These are phyloP conservation scores for Torulaspora maleeae DNA, from an alignment of 805 yeast genomes.

Conservation along the genomic window DNA sequence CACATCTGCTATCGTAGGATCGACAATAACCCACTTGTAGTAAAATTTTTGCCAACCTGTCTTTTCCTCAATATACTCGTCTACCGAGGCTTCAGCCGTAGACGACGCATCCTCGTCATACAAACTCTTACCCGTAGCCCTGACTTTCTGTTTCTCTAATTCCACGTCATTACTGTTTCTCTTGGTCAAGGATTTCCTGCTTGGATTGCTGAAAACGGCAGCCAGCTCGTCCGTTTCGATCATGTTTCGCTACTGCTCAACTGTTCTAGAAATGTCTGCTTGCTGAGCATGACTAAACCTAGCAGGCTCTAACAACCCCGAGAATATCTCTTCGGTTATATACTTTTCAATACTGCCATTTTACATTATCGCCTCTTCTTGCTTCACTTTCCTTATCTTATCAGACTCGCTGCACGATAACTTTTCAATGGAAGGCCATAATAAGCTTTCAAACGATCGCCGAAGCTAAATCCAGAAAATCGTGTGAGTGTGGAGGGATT, in stretches of 20 bases:
- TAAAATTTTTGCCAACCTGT: slow-evolving; percentile 25
- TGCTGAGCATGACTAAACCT: neutral
- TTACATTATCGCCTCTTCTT: neutral
- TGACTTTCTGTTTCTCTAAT: slow-evolving; percentile 9
- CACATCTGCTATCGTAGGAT: slow-evolving; percentile 37
- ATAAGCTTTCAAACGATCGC: neutral
- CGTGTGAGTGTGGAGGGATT: neutral
- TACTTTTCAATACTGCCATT: neutral
- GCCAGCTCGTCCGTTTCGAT: slow-evolving; percentile 15
- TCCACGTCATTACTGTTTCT: slow-evolving; percentile 1
- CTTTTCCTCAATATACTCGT: slow-evolving; percentile 8
- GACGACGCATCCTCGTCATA: slow-evolving; percentile 7
- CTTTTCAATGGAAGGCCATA: neutral
- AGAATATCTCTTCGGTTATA: neutral
- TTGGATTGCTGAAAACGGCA: slow-evolving; percentile 17
- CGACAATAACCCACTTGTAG: slow-evolving; percentile 25
- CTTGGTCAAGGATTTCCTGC: slow-evolving; percentile 2
- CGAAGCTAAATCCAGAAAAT: too few species aligned
- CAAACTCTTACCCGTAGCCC: slow-evolving; percentile 1
- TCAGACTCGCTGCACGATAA: neutral
- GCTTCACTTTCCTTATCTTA: slow-evolving; percentile 3
- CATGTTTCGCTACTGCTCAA: neutral
- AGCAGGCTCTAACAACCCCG: neutral
- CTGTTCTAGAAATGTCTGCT: too few species aligned
- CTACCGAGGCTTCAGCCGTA: slow-evolving; percentile 3